Percentiles rank a stretch among this genome's conserved stretches.
phyloP scores from a whole-genome alignment of 2,329 filamentous ascomycete genomes.

The Reticulascus tulasneorum region DNA sequence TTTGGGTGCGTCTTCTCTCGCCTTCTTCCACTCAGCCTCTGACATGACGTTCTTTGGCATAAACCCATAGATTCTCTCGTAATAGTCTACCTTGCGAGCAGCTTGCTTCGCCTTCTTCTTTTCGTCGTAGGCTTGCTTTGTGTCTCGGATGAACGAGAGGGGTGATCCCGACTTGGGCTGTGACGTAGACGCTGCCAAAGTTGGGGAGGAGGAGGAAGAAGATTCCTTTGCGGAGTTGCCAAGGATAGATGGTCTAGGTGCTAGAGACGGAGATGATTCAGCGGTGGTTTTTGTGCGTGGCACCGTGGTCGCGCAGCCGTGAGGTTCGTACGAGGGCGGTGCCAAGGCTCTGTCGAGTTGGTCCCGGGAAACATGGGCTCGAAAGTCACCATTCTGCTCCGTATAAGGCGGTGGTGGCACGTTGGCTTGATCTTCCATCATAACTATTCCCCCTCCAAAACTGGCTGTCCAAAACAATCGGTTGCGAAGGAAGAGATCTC shows the following conservation, averaged over 20 bases:
- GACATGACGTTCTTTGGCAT: slow-evolving; percentile 16
- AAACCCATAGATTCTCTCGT: slow-evolving; percentile 15
- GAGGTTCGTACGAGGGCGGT: neutral
- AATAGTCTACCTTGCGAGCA: slow-evolving; percentile 13
- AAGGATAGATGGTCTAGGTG: neutral
- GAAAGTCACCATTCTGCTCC: too few relatives aligned
- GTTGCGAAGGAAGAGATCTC: too few relatives aligned
- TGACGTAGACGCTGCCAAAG: too few relatives aligned
- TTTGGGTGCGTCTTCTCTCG: slow-evolving; percentile 7
- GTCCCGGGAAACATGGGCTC: too few relatives aligned
- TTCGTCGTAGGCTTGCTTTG: slow-evolving; percentile 4
- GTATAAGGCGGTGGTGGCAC: neutral
- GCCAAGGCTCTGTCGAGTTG: neutral
- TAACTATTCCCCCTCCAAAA: too few relatives aligned
- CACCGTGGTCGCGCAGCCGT: too few relatives aligned
- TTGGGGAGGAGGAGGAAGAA: neutral
- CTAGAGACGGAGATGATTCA: neutral
- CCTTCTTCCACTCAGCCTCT: slow-evolving; percentile 12
- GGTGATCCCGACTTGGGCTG: too few relatives aligned
- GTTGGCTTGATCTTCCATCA: neutral
- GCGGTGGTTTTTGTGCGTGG: neutral
- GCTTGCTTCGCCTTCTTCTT: slow-evolving; percentile 3
- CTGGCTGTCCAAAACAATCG: too few relatives aligned
- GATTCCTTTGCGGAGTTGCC: neutral
- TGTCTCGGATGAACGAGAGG: neutral